Base-by-base conservation (phyloP, 2,329 filamentous ascomycete species). In the Verticillium tricorpus region DNA sequence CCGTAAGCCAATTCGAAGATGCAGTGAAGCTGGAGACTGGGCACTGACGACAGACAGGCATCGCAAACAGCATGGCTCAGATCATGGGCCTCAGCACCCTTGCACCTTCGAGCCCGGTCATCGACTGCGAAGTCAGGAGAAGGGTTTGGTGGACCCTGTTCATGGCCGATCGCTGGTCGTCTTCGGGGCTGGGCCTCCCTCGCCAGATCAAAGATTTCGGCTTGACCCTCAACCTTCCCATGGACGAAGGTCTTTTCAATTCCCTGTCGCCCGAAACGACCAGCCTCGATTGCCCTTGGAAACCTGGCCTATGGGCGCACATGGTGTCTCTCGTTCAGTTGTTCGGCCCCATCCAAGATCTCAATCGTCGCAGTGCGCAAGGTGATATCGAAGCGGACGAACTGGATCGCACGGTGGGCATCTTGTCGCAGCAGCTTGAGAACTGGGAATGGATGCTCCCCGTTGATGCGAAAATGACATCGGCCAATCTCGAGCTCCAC, bases 261-360 rank as follows among this genome's bases (percentile, higher is more conserved):
- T 63, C 59, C 5, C 58, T 69, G 3, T 31, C 34, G 8, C 59
- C 59, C 2, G 56, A 62, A 17, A 45, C 66, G 22, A 12, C 52
- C 1, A 5, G 40, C 17, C 34, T 61, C 1, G 56, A 57, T 4
- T 9, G 31, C 11, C 15, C 28, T 15, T 71, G 60, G 65, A 67
- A 62, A 17, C 67, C 66, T 0, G 74, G 75, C 1, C 63, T 77
- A 8, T 77, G 74, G 74, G 71, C 68, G 0, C 67, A 76, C 12
- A 75, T 75, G 68, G 66, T 74, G 11, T 67, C 63, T 2, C 68
- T 77, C 11, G 71, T 69, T 8, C 66, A 67, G 32, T 60, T 74
- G 2, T 76, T 74, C 59, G 69, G 67, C 2, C 70, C 67, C 0
- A 73, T 77, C 8, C 70, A 74, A 40, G 69, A 75, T n/a, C 61